Conservation (phyloP, 2,329 filamentous ascomycete species). For the Fusarium xylarioides region DNA sequence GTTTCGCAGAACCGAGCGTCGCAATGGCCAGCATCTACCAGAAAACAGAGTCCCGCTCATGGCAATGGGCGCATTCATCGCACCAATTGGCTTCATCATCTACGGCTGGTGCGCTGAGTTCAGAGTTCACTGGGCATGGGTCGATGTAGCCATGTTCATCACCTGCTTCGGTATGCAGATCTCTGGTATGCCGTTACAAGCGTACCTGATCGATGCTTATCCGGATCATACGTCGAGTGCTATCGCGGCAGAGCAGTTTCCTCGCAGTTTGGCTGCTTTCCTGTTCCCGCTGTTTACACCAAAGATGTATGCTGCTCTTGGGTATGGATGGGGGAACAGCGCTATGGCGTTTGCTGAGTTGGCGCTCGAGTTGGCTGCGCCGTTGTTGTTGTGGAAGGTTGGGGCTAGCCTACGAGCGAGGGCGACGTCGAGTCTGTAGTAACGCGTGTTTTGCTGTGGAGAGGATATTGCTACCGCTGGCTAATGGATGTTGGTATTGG, state of each 20-base stretch:
- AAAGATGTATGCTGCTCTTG: conserved; percentile 47
- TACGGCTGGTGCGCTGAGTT: conserved; percentile 57
- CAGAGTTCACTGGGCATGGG: conserved; percentile 49
- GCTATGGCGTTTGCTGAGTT: conserved; percentile 52
- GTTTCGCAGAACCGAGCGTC: conserved; percentile 41
- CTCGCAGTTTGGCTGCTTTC: conserved; percentile 57
- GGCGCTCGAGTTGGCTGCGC: conserved; percentile 47
- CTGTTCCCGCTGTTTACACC: conserved; percentile 61
- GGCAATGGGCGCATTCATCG: conserved; percentile 55
- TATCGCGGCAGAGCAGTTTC: conserved; percentile 56
- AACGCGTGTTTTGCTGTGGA: rapidly evolving
- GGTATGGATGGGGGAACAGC: conserved; percentile 53
- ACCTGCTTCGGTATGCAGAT: conserved; percentile 48
- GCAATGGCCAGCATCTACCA: conserved; percentile 17
- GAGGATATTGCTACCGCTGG: rapidly evolving
- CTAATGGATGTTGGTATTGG: not conserved
- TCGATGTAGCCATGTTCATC: conserved; percentile 49
- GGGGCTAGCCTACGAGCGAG: conserved; percentile 47
- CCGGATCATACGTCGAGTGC: conserved; percentile 58
- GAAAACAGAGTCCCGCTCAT: conserved; percentile 42
- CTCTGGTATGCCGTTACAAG: conserved; percentile 44
- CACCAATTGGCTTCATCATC: conserved; percentile 48
- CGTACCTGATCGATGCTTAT: conserved; percentile 58
- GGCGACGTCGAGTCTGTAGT: conserved; percentile 7
- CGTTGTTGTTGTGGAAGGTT: conserved; percentile 53